These are phyloP conservation scores for Juglanconis sp. DNA, from an alignment of 2,329 filamentous ascomycete species.

Conservation along the genomic window DNA sequence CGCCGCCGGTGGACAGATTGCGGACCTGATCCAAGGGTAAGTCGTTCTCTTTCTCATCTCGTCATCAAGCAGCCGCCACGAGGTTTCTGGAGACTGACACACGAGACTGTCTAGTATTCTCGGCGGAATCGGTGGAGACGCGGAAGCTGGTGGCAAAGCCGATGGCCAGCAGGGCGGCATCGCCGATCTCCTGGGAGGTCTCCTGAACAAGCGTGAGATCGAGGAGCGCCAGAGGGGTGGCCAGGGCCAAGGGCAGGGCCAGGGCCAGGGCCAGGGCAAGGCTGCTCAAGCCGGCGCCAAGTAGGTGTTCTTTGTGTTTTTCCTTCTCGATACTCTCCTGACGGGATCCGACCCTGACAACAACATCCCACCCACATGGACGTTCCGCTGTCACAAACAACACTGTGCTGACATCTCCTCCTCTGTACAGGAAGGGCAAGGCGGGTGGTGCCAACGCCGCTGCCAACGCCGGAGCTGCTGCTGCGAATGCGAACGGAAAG, in stretches of 20 bases:
- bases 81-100: too few relatives aligned
- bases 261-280: background rate
- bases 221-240: background rate
- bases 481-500: conserved; percentile 1
- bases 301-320: background rate
- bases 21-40: conserved; percentile 3
- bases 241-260: background rate
- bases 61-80: too few relatives aligned
- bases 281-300: background rate
- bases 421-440: background rate
- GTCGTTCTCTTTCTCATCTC: background rate
- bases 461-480: conserved; percentile 2
- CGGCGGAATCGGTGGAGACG: background rate
- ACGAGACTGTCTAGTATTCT: too few relatives aligned
- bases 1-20: conserved; percentile 2
- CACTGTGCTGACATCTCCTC: background rate
- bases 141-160: background rate
- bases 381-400: too few relatives aligned
- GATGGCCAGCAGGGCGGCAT: background rate
- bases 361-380: too few relatives aligned
- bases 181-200: background rate
- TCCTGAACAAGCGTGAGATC: conserved; percentile 3
- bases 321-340: too few relatives aligned
- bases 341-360: too few relatives aligned
- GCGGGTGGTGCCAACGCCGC: background rate